Evolutionary conservation across 2,329 filamentous ascomycete genomes (phyloP), one percentile per base, ranked within the genome.

Genomic region (Xylogone sp.): DNA sequence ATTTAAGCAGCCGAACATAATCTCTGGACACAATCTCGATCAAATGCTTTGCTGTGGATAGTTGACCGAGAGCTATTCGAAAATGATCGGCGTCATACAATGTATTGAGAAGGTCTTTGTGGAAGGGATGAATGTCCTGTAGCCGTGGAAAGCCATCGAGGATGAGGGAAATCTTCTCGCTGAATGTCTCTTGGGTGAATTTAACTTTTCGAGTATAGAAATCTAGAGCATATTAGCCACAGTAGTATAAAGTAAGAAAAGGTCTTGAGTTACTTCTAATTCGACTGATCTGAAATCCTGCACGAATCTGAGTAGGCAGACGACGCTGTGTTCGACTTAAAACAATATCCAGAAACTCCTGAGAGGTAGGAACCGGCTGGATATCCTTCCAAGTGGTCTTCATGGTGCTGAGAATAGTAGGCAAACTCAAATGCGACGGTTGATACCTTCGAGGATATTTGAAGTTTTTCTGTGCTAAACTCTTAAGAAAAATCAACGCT

Each of bases 161-260:
- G 65, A 97, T 97, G 54, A 86, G 82, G 60, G 84, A 83, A 60
- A 99, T 84, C 75, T 97, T 97, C 71, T 99, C 94, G 59, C 86
- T 85, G 72, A 97, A 97, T 42, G 93, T 97, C 75, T 99, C 94
- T 67, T 93, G 87, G 5, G 94, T 97, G 74, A 91, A 99, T 74
- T 97, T 97, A 79, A 97, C 92, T 75, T 97, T 97, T 70, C 94
- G 81, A 44, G 93, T 97, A 73, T 97, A 97, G 75, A 97, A 97
- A 46, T 83, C 87, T 86, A 59, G 5, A 31, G 21, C n/a, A n/a
- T 12, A 52, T 60, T 46, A 66, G 53, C 50, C 48, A 58, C 48
- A 56, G 52, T 45, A 43, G 31, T 43, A 16, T n/a, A 49, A 42
- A 16, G 20, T 42, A 13, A 22, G 45, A 43, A 51, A 48, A 48